phyloP scores from a whole-genome alignment of 768 basidiomycete genomes.

The Dioszegia crocea region DNA sequence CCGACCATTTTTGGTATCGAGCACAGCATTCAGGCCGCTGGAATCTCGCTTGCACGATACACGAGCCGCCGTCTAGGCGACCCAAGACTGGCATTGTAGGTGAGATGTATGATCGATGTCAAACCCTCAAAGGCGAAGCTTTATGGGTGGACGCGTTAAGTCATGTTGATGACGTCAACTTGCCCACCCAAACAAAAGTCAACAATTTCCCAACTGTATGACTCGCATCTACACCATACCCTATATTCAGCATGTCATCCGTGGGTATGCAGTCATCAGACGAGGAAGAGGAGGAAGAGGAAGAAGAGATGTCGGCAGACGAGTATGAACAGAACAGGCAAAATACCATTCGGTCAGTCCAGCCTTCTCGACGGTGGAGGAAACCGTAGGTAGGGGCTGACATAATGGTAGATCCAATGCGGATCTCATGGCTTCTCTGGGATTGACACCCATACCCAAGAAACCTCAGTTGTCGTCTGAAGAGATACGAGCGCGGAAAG shows the following conservation, averaged over 20 bases:
- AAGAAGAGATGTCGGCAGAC: constrained; percentile 12
- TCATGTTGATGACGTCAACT: no score
- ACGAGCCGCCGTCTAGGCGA: no score
- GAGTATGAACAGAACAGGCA: constrained; percentile 36
- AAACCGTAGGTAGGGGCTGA: neutral
- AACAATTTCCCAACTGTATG: no score
- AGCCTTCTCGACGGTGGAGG: no score
- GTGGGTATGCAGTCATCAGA: neutral
- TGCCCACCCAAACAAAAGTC: no score
- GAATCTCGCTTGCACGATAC: no score
- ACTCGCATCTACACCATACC: neutral
- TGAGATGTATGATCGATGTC: no score
- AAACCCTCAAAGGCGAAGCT: no score
- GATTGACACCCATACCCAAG: neutral
- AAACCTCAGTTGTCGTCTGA: neutral
- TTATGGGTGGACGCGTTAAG: no score
- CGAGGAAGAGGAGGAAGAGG: neutral
- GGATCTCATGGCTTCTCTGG: constrained; percentile 20
- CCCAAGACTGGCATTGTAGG: no score
- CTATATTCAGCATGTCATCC: neutral
- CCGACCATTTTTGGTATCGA: no score
- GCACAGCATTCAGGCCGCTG: no score
- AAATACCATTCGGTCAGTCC: constrained; percentile 37
- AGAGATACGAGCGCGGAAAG: neutral
- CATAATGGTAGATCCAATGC: constrained; percentile 15